A percentile compares a stretch with the other conserved stretches of the same genome.
phyloP scores from a whole-genome alignment of 2,329 filamentous ascomycete genomes.

The Metarhizium anisopliae region DNA sequence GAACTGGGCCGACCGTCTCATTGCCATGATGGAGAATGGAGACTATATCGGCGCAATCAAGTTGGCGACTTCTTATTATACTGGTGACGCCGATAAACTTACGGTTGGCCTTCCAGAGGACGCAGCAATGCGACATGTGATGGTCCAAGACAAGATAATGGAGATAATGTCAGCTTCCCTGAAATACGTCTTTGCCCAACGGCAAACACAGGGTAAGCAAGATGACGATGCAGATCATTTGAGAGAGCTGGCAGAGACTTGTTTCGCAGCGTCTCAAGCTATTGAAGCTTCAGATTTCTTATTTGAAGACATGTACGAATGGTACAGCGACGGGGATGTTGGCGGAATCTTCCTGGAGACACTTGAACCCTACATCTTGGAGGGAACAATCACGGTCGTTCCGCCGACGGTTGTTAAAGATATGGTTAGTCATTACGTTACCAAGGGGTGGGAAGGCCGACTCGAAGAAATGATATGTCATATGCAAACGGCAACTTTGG shows the following conservation, averaged over 20 bases:
- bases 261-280: slow-evolving; percentile 72
- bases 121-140: slow-evolving; percentile 59
- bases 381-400: slow-evolving; percentile 62
- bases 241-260: slow-evolving; percentile 70
- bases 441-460: slow-evolving; percentile 62
- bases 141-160: slow-evolving; percentile 81
- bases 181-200: slow-evolving; percentile 74
- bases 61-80: slow-evolving; percentile 86
- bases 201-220: slow-evolving; percentile 35
- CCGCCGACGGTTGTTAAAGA: slow-evolving; percentile 81
- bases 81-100: slow-evolving; percentile 82
- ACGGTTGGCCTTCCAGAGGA: slow-evolving; percentile 91
- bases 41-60: slow-evolving; percentile 89
- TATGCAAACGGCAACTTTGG: slow-evolving; percentile 81
- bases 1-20: slow-evolving; percentile 91
- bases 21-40: slow-evolving; percentile 93
- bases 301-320: slow-evolving; percentile 84
- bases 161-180: slow-evolving; percentile 92
- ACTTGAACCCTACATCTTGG: slow-evolving; percentile 79
- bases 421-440: slow-evolving; percentile 72
- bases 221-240: slow-evolving; percentile 50
- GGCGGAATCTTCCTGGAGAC: slow-evolving; percentile 77
- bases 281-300: slow-evolving; percentile 75
- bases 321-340: slow-evolving; percentile 69
- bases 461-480: slow-evolving; percentile 93